phyloP scores from a whole-genome alignment of 768 basidiomycete species.

The Tricholoma terreum region DNA sequence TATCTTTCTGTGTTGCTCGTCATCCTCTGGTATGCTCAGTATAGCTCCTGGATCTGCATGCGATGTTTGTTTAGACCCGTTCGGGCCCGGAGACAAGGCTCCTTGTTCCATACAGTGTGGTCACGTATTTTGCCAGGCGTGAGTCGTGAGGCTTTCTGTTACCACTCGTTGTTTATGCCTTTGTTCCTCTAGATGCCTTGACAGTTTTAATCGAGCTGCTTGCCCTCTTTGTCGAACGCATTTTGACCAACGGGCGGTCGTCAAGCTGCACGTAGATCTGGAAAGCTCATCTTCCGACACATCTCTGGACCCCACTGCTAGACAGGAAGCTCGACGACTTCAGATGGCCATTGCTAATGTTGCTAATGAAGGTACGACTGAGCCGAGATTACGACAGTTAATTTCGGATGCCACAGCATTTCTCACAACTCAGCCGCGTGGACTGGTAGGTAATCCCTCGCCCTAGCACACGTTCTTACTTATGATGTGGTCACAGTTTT shows the following conservation, averaged over 20 bases:
- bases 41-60: constrained; percentile 63
- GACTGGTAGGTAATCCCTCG: constrained; percentile 35
- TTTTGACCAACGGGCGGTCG: constrained; percentile 44
- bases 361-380: constrained; percentile 53
- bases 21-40: constrained; percentile 54
- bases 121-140: constrained; percentile 63
- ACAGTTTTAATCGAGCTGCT: constrained; percentile 6
- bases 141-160: constrained; percentile 16
- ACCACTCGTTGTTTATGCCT: constrained; percentile 5
- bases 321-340: constrained; percentile 48
- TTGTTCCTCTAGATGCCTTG: constrained; percentile 2
- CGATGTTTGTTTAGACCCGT: constrained; percentile 73
- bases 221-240: constrained; percentile 65
- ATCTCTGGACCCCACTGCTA: constrained; percentile 27
- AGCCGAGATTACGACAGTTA: constrained; percentile 45
- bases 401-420: constrained; percentile 51
- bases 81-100: constrained; percentile 47
- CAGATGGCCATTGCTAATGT: constrained; percentile 52
- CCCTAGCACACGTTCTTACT: constrained; percentile 1
- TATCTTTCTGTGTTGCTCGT: constrained; percentile 11
- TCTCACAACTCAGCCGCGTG: constrained; percentile 42
- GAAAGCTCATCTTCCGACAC: constrained; percentile 26
- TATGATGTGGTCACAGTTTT: constrained; percentile 33
- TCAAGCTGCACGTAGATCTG: constrained; percentile 60
- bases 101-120: constrained; percentile 71